phyloP scores from a whole-genome alignment of 495 filamentous ascomycete genomes.

The Annulohypoxylon maeteangense region DNA sequence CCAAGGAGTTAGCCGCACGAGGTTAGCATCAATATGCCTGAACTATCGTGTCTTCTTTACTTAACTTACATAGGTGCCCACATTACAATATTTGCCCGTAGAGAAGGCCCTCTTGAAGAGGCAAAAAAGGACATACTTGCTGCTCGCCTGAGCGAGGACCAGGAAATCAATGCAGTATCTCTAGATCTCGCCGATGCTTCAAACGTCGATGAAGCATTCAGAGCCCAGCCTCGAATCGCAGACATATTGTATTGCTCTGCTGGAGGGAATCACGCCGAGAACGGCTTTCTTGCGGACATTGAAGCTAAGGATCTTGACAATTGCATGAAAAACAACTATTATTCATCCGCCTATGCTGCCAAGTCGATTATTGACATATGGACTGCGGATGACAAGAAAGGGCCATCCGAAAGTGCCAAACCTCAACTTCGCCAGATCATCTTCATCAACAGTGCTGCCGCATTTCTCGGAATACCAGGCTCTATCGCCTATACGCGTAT shows the following conservation, averaged over 20 bases:
- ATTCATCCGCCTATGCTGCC: conserved; percentile 44
- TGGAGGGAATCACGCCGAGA: conserved; percentile 49
- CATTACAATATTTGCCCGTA: conserved; percentile 40
- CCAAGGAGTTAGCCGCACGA: conserved; percentile 41
- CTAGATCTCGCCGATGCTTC: conserved; percentile 36
- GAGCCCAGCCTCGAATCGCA: conserved; percentile 31
- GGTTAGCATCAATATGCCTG: conserved; percentile 27
- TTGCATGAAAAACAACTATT: conserved; percentile 54
- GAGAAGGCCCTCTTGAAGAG: conserved; percentile 36
- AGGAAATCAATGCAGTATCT: conserved; percentile 35
- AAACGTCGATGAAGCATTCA: conserved; percentile 40
- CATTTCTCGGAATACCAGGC: conserved; percentile 52
- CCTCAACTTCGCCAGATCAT: conserved; percentile 44
- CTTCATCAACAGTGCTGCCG: conserved; percentile 51
- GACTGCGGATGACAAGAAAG: conserved; percentile 38
- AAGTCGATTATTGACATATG: conserved; percentile 45
- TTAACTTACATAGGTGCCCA: conserved; percentile 39
- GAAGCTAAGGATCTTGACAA: conserved; percentile 39
- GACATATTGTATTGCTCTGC: conserved; percentile 52
- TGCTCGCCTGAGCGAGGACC: conserved; percentile 15
- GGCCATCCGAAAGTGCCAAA: background rate
- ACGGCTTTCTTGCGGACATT: conserved; percentile 53
- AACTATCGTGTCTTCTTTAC: background rate
- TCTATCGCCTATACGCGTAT: conserved; percentile 53
- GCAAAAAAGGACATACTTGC: conserved; percentile 41